Evolutionary conservation across 768 basidiomycete genomes (phyloP).

Genomic region (Daedalea quercina): DNA sequence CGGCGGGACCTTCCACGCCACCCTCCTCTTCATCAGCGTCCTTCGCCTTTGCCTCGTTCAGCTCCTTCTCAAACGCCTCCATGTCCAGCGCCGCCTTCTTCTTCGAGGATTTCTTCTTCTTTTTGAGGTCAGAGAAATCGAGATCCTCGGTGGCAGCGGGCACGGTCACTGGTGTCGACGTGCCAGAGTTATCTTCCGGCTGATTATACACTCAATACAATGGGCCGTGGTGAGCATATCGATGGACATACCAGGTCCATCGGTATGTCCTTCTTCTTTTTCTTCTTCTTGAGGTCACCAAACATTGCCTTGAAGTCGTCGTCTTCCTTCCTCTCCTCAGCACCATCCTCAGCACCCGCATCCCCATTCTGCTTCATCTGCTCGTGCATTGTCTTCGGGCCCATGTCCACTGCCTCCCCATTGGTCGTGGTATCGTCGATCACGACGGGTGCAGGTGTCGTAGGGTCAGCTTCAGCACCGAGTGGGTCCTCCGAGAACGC

Average conservation of each 20-base stretch:
- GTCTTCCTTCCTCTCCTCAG: slow-evolving; percentile 50
- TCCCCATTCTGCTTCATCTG: slow-evolving; percentile 52
- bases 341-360: slow-evolving; percentile 24
- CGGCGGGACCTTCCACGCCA: slow-evolving; percentile 57
- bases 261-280: slow-evolving; percentile 82
- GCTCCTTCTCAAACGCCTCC: slow-evolving; percentile 92
- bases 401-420: slow-evolving; percentile 72
- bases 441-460: slow-evolving; percentile 64
- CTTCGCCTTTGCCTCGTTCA: slow-evolving; percentile 66
- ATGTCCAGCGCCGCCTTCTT: slow-evolving; percentile 88
- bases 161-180: slow-evolving; percentile 46
- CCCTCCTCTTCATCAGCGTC: slow-evolving; percentile 48
- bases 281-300: slow-evolving; percentile 86
- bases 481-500: slow-evolving; percentile 40
- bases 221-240: neutral
- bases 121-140: slow-evolving; percentile 95
- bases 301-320: slow-evolving; percentile 83
- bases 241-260: slow-evolving; percentile 59
- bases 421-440: slow-evolving; percentile 65
- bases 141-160: slow-evolving; percentile 57
- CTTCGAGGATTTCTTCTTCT: slow-evolving; percentile 84
- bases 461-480: slow-evolving; percentile 46
- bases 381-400: slow-evolving; percentile 69
- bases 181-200: slow-evolving; percentile 59
- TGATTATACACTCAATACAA: slow-evolving; percentile 16